These are phyloP conservation scores for Pseudogymnoascus sp. DNA, from an alignment of 2,329 filamentous ascomycete species.

Conservation along the genomic window DNA sequence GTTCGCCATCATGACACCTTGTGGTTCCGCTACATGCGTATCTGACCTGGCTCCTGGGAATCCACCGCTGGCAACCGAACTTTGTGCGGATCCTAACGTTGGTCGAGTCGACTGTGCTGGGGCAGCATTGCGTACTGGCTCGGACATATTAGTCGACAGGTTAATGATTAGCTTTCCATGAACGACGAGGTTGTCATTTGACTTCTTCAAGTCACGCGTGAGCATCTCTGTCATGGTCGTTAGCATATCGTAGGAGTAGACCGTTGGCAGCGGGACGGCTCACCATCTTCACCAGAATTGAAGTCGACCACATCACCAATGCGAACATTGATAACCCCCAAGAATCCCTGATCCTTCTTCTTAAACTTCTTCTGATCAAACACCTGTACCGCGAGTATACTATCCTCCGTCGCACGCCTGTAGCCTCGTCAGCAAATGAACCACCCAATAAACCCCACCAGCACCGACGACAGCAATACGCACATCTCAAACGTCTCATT, in stretches of 20 bases:
- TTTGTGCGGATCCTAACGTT: constrained; percentile 26
- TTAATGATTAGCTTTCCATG: constrained; percentile 97
- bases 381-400: constrained; percentile 94
- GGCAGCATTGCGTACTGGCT: constrained; percentile 49
- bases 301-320: constrained; percentile 93
- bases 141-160: constrained; percentile 78
- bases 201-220: constrained; percentile 93
- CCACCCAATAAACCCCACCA: neutral
- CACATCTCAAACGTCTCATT: constrained; percentile 99
- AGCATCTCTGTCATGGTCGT: constrained; percentile 67
- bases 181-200: constrained; percentile 94
- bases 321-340: constrained; percentile 94
- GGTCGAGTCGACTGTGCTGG: constrained; percentile 22
- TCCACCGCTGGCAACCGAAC: constrained; percentile 22
- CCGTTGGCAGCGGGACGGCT: constrained; percentile 27
- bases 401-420: constrained; percentile 87
- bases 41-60: constrained; percentile 26
- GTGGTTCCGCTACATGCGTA: constrained; percentile 14
- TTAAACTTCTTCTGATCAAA: constrained; percentile 99
- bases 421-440: constrained; percentile 20
- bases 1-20: constrained; percentile 25
- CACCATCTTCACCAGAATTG: constrained; percentile 84
- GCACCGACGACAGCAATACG: constrained; percentile 29
- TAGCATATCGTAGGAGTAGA: constrained; percentile 12
- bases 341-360: constrained; percentile 99